These are phyloP conservation scores for Knoxdaviesia proteae DNA, from an alignment of 2,329 filamentous ascomycete genomes.

Conservation along the genomic window DNA sequence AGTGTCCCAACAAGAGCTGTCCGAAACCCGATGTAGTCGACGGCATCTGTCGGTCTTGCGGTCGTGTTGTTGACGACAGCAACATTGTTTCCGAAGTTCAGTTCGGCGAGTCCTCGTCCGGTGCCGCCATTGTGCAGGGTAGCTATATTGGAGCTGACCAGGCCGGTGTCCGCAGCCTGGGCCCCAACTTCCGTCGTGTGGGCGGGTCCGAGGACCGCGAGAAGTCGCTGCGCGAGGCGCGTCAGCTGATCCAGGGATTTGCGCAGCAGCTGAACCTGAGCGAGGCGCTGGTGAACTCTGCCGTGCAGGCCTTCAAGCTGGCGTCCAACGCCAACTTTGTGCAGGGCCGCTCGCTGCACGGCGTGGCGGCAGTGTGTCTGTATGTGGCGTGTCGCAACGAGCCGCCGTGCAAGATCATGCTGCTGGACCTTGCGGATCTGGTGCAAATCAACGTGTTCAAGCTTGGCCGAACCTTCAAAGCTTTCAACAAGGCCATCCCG, in stretches of 20 bases:
- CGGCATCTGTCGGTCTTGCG: conserved; percentile 63
- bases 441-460: conserved; percentile 74
- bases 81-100: conserved; percentile 84
- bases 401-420: conserved; percentile 64
- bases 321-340: conserved; percentile 58
- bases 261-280: conserved; percentile 36
- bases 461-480: conserved; percentile 76
- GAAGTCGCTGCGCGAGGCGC: conserved; percentile 36
- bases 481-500: conserved; percentile 50
- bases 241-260: conserved; percentile 40
- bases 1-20: conserved; percentile 39
- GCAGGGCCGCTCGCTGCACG: conserved; percentile 66
- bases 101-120: conserved; percentile 72
- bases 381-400: conserved; percentile 74
- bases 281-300: conserved; percentile 41
- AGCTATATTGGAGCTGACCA: conserved; percentile 74
- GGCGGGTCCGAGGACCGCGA: conserved; percentile 38
- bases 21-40: conserved; percentile 40
- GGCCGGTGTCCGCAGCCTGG: conserved; percentile 50
- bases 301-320: conserved; percentile 55
- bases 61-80: conserved; percentile 62
- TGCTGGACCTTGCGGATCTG: conserved; percentile 87
- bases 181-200: conserved; percentile 38
- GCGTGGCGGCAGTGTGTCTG: conserved; percentile 75
- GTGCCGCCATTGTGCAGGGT: conserved; percentile 78